phyloP scores from a whole-genome alignment of 768 basidiomycete species.

The Tubosaeta brunneosetosa region DNA sequence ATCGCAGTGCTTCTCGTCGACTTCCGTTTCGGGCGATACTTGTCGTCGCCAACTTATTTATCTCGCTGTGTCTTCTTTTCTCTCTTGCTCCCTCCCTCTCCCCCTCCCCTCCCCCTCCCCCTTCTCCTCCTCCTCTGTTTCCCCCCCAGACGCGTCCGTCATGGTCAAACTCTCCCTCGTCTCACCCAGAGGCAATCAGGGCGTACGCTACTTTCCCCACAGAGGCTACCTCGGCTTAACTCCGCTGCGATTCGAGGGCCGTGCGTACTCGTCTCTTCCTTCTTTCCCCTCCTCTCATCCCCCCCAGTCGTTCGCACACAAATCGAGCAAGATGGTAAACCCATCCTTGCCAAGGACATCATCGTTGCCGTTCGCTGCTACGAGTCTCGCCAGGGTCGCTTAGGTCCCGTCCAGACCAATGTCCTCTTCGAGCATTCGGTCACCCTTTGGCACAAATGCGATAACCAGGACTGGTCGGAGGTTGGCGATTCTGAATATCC shows the following conservation, averaged over 20 bases:
- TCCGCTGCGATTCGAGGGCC: constrained; percentile 71
- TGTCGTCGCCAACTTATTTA: constrained; percentile 28
- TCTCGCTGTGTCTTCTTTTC: constrained; percentile 30
- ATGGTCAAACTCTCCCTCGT: constrained; percentile 67
- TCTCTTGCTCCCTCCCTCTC: constrained; percentile 15
- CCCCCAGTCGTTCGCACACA: constrained; percentile 61
- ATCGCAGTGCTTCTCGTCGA: constrained; percentile 27
- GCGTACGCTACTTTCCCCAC: constrained; percentile 68
- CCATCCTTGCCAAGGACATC: constrained; percentile 60
- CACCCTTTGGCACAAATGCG: constrained; percentile 65
- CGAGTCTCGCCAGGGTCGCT: constrained; percentile 64
- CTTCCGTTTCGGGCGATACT: constrained; percentile 22
- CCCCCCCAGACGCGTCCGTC: constrained; percentile 14
- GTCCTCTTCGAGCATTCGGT: constrained; percentile 64
- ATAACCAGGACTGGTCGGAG: constrained; percentile 50
- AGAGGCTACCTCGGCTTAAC: constrained; percentile 78
- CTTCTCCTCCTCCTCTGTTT: constrained; percentile 8
- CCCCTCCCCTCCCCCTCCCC: constrained; percentile 15
- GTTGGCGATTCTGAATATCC: constrained; percentile 65
- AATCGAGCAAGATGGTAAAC: constrained; percentile 66
- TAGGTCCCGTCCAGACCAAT: constrained; percentile 54
- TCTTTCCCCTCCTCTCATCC: background rate
- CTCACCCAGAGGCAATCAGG: constrained; percentile 67
- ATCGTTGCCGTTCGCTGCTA: constrained; percentile 79
- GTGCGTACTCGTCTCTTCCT: constrained; percentile 35